These are phyloP conservation scores for Boletus pseudopeckii DNA, from an alignment of 768 basidiomycete genomes.

Conservation along the genomic window DNA sequence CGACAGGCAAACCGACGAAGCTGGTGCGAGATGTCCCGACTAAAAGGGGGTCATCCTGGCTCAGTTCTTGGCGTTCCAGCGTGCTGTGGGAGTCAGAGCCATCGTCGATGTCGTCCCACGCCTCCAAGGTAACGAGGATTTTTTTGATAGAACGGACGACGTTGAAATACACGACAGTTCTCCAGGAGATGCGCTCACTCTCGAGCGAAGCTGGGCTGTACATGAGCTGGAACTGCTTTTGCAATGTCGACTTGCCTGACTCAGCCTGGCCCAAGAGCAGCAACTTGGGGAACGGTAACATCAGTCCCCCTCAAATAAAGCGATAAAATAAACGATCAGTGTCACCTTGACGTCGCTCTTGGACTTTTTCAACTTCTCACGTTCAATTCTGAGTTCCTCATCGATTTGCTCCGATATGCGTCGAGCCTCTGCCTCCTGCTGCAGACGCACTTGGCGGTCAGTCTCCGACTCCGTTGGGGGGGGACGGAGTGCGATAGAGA, in stretches of 20 bases:
- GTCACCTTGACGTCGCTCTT: conserved; percentile 74
- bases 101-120: conserved; percentile 59
- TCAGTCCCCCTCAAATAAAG: conserved; percentile 11
- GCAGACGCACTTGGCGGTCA: conserved; percentile 59
- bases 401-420: conserved; percentile 79
- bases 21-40: conserved; percentile 12
- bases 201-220: conserved; percentile 71
- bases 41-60: conserved; percentile 22
- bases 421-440: conserved; percentile 69
- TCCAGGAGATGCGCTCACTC: conserved; percentile 67
- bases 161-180: conserved; percentile 73
- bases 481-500: conserved; percentile 63
- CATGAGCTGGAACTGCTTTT: conserved; percentile 81
- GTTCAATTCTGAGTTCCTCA: conserved; percentile 70
- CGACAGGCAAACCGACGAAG: conserved; percentile 9
- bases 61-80: conserved; percentile 31
- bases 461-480: conserved; percentile 61
- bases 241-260: conserved; percentile 73
- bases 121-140: conserved; percentile 60
- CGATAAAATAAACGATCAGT: background rate
- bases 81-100: conserved; percentile 41
- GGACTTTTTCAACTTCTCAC: conserved; percentile 57
- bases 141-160: conserved; percentile 68
- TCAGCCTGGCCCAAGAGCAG: conserved; percentile 78
- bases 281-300: conserved; percentile 40